Base-by-base conservation (phyloP, 495 filamentous ascomycete genomes). In the Pyrenula massariospora region DNA sequence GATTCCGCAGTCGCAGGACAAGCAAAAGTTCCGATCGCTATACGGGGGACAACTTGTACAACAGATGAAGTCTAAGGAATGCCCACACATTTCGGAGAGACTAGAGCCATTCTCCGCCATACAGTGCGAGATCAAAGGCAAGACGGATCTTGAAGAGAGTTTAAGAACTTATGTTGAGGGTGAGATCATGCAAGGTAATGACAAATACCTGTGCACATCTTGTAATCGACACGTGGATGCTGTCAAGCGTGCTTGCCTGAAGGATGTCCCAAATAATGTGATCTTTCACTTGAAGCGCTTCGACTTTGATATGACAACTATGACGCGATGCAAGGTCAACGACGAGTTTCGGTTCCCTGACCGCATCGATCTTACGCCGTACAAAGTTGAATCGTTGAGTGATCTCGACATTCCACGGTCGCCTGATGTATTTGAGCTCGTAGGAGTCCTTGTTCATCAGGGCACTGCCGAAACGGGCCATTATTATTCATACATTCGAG, bases 221-320 rank as follows among this genome's bases (percentile, higher is more conserved):
- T 99, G 93, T 67, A 86, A 86, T 48, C 84, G 83, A 25, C 91
- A 93, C 65, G 92, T 97, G 23, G 86, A 96, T 72, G 93, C 93
- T 52, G 90, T 97, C 54, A 97, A 96, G 70, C 81, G 88, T 61
- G 86, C 91, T 11, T 97, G 91, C 62, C 70, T 99, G 56, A 95
- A 95, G 63, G 88, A 96, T 59, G 84, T 96, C 2, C 93, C 93
- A 0, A 83, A 99, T 64, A 91, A 94, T 65, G 74, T 99, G 21
- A 96, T 96, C 48, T 96, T 96, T 69, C 91, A 93, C 64, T 73
- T 99, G 51, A 99, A 99, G 68, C 81, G 93, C 21, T 99, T 99
- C 65, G 91, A 96, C 57, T 97, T 93, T 67, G 94, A 96, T 63
- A 74, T 96, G 62, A 80, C 88, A 51, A 86, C 83, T 1, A 82